phyloP scores from a whole-genome alignment of 345 rosid genomes.

The Conringia planisiliqua region DNA sequence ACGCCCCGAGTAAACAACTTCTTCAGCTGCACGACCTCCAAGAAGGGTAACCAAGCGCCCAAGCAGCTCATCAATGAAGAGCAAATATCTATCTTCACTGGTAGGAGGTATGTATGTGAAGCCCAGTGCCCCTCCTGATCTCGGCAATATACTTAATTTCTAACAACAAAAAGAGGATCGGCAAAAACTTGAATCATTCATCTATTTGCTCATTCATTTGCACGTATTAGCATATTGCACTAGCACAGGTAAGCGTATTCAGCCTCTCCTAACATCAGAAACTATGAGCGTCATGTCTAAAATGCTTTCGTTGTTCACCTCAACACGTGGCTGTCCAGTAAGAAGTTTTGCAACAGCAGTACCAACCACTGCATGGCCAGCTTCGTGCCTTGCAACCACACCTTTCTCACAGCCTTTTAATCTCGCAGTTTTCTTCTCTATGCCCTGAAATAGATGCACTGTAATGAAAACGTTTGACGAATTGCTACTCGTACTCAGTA shows the following conservation, averaged over 20 bases:
- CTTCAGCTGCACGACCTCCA: slow-evolving; percentile 99
- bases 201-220: background rate
- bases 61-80: slow-evolving; percentile 85
- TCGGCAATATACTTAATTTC: slow-evolving; percentile 97
- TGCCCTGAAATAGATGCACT: slow-evolving; percentile 51
- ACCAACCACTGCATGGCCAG: slow-evolving; percentile 98
- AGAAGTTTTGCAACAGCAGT: slow-evolving; percentile 92
- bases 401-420: slow-evolving; percentile 83
- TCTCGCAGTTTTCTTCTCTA: slow-evolving; percentile 94
- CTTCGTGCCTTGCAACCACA: slow-evolving; percentile 97
- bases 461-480: background rate
- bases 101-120: slow-evolving; percentile 84
- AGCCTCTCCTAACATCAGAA: background rate
- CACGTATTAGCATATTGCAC: background rate
- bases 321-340: slow-evolving; percentile 83
- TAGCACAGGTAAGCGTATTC: background rate
- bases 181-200: background rate
- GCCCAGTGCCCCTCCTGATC: slow-evolving; percentile 96
- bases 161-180: slow-evolving; percentile 29
- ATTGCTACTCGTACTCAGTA: background rate
- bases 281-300: background rate
- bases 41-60: slow-evolving; percentile 97
- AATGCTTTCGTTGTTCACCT: slow-evolving; percentile 47
- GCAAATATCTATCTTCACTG: slow-evolving; percentile 84
- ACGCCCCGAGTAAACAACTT: slow-evolving; percentile 83